These are phyloP conservation scores for Globisporangium okanoganense DNA, from an alignment of 352 stramenopile species.

Conservation along the genomic window DNA sequence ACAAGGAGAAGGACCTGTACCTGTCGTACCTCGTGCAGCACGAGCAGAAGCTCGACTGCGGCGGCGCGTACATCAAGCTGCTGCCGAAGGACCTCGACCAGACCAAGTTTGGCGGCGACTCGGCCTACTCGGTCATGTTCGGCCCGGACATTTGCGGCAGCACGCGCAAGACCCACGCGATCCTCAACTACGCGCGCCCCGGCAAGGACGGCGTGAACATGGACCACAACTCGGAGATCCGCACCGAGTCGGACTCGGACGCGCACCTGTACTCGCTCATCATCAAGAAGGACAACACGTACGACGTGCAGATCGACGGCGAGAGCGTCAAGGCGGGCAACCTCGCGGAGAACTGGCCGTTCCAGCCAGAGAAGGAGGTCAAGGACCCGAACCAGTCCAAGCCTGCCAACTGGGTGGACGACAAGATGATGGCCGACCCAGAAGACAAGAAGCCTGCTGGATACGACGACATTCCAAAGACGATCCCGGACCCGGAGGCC, in stretches of 20 bases:
- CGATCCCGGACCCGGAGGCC: conserved; percentile 97
- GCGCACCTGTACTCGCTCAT: conserved; percentile 98
- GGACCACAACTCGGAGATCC: conserved; percentile 87
- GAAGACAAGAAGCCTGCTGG: conserved; percentile 95
- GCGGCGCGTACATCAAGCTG: conserved; percentile 99
- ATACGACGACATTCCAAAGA: conserved; percentile 94
- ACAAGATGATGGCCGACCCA: conserved; percentile 92
- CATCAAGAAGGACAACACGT: conserved; percentile 97
- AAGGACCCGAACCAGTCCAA: conserved; percentile 96
- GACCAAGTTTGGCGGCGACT: conserved; percentile 93
- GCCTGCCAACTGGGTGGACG: conserved; percentile 98
- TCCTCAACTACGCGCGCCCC: conserved; percentile 96
- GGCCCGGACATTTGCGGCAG: conserved; percentile 98
- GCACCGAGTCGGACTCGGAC: conserved; percentile 70
- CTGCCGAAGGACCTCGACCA: conserved; percentile 91
- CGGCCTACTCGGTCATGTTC: conserved; percentile 98
- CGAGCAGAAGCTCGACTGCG: conserved; percentile 98
- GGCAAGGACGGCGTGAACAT: conserved; percentile 92
- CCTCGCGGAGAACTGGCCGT: conserved; percentile 95
- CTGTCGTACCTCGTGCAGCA: conserved; percentile 98
- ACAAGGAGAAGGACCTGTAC: conserved; percentile 89
- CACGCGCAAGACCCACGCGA: conserved; percentile 97
- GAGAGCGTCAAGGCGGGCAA: conserved; percentile 90
- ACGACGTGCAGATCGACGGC: conserved; percentile 96
- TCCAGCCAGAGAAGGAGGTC: conserved; percentile 95